Percentiles rank a stretch among this genome's conserved stretches.
Conservation (phyloP, 2,329 filamentous ascomycete genomes). For the Cladosporium cucumerinum region DNA sequence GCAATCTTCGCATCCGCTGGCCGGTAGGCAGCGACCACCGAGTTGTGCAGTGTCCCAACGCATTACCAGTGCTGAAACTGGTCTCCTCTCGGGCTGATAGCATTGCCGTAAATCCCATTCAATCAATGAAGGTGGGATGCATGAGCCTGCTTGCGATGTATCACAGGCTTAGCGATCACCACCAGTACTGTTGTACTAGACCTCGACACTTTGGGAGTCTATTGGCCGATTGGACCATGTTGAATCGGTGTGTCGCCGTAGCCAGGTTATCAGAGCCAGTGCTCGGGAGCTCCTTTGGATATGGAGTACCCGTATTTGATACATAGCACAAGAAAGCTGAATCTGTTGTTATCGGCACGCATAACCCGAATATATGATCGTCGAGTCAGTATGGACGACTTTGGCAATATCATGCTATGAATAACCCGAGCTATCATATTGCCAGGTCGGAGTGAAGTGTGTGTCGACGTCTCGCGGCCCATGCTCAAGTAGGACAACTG, state of each 20-base stretch:
- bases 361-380: background rate
- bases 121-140: background rate
- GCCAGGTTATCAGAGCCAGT: background rate
- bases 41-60: background rate
- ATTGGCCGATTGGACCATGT: conserved; percentile 1
- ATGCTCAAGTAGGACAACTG: background rate
- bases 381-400: background rate
- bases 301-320: background rate
- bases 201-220: background rate
- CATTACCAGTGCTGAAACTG: conserved; percentile 3
- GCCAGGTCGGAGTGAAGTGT: background rate
- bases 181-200: background rate
- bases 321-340: background rate
- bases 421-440: background rate
- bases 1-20: background rate
- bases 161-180: background rate
- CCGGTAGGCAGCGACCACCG: background rate
- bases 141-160: background rate
- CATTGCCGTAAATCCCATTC: background rate
- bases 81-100: background rate
- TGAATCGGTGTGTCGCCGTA: background rate
- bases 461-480: background rate
- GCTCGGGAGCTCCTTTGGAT: background rate
- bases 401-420: background rate
- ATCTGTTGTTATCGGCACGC: background rate